Evolutionary conservation across 2,329 filamentous ascomycete species (phyloP), one percentile per base, ranked within the genome.

Genomic region (Alternaria metachromatica): DNA sequence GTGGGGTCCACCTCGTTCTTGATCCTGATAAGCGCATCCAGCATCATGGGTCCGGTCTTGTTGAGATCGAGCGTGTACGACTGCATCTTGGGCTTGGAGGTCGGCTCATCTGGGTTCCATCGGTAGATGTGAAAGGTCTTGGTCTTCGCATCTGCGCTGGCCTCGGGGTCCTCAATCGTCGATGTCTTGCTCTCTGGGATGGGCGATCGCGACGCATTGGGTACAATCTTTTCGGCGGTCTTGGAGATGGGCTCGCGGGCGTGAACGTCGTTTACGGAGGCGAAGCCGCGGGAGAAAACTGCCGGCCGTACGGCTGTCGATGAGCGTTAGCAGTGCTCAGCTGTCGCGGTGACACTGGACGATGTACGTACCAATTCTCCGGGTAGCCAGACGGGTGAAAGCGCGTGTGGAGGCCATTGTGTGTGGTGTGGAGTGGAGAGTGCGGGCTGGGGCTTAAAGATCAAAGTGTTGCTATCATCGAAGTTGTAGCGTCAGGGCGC

Each of bases 1-100:
- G 96, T 98, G 55, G 96, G 94, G 82, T 99, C 96, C 68, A 97
- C 84, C 88, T 99, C 96, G 83, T 99, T 99, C 92, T 99, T 99
- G 84, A 99, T 97, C 76, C 95, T 88, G 82, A 99, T 96, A 76
- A 99, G 85, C 60, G 96, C 96, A 82, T 99, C 96, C 77, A 99
- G 84, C 84, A 99, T 90, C 96, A 99, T 99, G 72, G 96, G 96
- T 30, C 96, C 96, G 45, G 96, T 99, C 91, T 98, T 97, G 87
- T 98, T 98, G 75, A 99, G 85, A 80, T 99, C 96, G 77, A 99
- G 86, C 37, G 92, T 92, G 85, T 98, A 99, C 72, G 88, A 89
- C 87, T 99, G 94, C 92, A 99, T 97, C 81, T 86, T 88, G 66
- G 96, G 96, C 90, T 99, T 99, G 83, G 92, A 90, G 77, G 90